A percentile compares a stretch with the other conserved stretches of the same genome.
phyloP scores from a whole-genome alignment of 495 filamentous ascomycete genomes.

The Podospora bellae-mahoneyi region DNA sequence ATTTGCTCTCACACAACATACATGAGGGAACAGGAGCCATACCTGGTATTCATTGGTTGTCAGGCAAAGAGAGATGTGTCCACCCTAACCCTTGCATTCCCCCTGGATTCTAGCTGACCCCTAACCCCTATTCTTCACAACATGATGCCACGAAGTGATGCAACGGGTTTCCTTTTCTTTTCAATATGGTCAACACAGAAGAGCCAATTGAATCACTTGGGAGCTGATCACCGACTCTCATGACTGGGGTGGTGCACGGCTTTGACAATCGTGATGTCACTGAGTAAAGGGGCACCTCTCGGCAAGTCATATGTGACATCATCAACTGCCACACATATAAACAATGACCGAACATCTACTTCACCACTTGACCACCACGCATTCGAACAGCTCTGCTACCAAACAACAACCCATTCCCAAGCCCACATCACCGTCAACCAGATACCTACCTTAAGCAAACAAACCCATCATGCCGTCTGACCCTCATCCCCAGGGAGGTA shows the following conservation, averaged over 20 bases:
- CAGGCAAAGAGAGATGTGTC: no score
- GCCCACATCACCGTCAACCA: not conserved
- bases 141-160: no score
- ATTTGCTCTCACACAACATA: no score
- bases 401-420: not conserved
- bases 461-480: conserved; percentile 18
- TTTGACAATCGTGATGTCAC: not conserved
- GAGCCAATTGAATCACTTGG: not conserved
- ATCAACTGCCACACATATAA: not conserved
- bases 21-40: no score
- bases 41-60: no score
- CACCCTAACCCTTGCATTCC: no score
- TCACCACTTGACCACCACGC: not conserved
- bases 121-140: no score
- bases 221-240: not conserved
- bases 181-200: no score
- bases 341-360: not conserved
- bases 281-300: not conserved
- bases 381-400: not conserved
- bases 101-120: no score
- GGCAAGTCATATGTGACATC: not conserved
- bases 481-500: conserved; percentile 21
- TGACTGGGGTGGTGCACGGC: not conserved
- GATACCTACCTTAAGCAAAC: not conserved
- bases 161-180: no score